These are phyloP conservation scores for Talaromyces ruber DNA, from an alignment of 495 filamentous ascomycete genomes.

Conservation along the genomic window DNA sequence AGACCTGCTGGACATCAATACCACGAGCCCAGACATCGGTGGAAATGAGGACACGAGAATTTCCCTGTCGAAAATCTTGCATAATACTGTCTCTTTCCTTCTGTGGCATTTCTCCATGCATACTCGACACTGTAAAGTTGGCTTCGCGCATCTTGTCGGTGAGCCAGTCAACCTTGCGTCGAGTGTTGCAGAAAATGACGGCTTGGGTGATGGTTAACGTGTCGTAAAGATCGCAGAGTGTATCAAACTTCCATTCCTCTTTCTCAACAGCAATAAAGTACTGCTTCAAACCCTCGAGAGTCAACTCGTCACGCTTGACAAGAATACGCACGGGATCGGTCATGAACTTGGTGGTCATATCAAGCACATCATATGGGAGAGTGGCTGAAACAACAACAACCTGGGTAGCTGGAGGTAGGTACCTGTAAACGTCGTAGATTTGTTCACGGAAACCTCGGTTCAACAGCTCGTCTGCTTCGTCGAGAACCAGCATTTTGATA, in stretches of 20 bases:
- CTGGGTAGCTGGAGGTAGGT: slow-evolving; percentile 91
- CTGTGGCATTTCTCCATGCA: slow-evolving; percentile 99
- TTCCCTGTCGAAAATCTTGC: slow-evolving; percentile 97
- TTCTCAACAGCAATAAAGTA: slow-evolving; percentile 99
- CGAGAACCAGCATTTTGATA: slow-evolving; percentile 99
- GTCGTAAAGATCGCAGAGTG: slow-evolving; percentile 98
- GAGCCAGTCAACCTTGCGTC: slow-evolving; percentile 98
- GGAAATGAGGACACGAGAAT: slow-evolving; percentile 93
- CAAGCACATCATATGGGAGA: slow-evolving; percentile 93
- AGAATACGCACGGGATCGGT: slow-evolving; percentile 95
- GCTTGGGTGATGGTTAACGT: slow-evolving; percentile 98
- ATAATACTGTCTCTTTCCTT: slow-evolving; percentile 97
- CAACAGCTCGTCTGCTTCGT: slow-evolving; percentile 89
- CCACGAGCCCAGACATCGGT: slow-evolving; percentile 96
- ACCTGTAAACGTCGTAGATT: slow-evolving; percentile 98
- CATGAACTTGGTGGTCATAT: slow-evolving; percentile 99
- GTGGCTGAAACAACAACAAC: slow-evolving; percentile 97
- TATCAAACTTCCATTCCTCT: slow-evolving; percentile 99
- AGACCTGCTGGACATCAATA: slow-evolving; percentile 99
- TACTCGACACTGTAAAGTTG: slow-evolving; percentile 96
- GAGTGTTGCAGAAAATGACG: slow-evolving; percentile 99
- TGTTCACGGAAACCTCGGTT: slow-evolving; percentile 97
- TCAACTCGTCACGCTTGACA: slow-evolving; percentile 99
- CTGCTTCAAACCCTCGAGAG: slow-evolving; percentile 95
- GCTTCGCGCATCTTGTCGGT: slow-evolving; percentile 97